Evolutionary conservation across 768 basidiomycete genomes (phyloP).

Genomic region (Dentipellis sp.): DNA sequence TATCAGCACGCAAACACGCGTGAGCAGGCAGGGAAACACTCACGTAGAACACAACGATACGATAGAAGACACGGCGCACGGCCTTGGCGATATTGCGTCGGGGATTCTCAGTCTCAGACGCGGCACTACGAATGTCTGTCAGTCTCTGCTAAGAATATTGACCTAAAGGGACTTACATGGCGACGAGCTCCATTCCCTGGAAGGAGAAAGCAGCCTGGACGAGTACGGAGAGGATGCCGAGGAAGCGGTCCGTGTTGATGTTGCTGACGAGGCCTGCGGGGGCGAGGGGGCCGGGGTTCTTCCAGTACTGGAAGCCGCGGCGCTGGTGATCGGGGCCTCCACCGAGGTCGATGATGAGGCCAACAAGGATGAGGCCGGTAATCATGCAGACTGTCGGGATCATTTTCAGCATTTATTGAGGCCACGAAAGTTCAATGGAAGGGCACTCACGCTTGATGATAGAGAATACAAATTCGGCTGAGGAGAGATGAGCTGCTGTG

Average conservation of each 20-base stretch:
- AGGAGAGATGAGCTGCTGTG: not conserved
- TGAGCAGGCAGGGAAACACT: conserved; percentile 10
- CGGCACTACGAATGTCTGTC: conserved; percentile 34
- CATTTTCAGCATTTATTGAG: conserved; percentile 10
- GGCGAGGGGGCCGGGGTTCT: conserved; percentile 52
- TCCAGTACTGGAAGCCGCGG: conserved; percentile 72
- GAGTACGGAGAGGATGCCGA: conserved; percentile 32
- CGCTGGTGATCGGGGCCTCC: conserved; percentile 62
- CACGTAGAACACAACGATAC: conserved; percentile 73
- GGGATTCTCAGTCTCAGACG: conserved; percentile 71
- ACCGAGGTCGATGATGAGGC: conserved; percentile 69
- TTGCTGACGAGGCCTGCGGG: conserved; percentile 22
- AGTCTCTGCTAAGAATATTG: not conserved
- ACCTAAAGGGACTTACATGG: conserved; percentile 34
- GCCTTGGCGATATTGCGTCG: conserved; percentile 74
- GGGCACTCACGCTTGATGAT: conserved; percentile 46
- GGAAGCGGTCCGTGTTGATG: conserved; percentile 30
- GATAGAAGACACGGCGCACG: conserved; percentile 68
- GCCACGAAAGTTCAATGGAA: not conserved
- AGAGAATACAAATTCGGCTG: conserved; percentile 58
- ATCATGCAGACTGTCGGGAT: conserved; percentile 41
- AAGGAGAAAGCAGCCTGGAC: conserved; percentile 64
- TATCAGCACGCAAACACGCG: not conserved
- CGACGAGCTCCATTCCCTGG: conserved; percentile 70
- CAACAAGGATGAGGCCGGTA: conserved; percentile 47